phyloP scores from a whole-genome alignment of 2,329 filamentous ascomycete species.

The Cadophora luteo-olivacea region DNA sequence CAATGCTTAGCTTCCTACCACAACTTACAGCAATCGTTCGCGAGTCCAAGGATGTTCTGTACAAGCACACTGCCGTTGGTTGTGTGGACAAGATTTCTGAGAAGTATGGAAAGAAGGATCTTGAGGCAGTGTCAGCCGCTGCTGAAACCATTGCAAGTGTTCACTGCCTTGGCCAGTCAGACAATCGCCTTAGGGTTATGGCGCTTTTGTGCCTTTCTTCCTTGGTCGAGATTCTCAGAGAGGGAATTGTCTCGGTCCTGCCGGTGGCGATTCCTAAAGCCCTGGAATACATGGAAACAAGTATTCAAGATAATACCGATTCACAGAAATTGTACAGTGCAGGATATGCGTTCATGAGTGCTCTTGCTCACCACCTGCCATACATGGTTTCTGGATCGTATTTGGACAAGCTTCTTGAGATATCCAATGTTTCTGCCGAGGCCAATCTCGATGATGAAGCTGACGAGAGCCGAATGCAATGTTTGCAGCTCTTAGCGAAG shows the following conservation, averaged over 20 bases:
- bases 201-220: conserved; percentile 90
- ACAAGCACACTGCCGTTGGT: conserved; percentile 84
- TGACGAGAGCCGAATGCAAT: conserved; percentile 69
- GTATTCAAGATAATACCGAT: conserved; percentile 56
- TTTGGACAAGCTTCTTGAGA: conserved; percentile 72
- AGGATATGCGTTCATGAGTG: conserved; percentile 78
- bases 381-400: conserved; percentile 85
- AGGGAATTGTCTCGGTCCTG: conserved; percentile 83
- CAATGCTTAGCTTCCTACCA: conserved; percentile 79
- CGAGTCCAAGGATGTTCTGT: conserved; percentile 72
- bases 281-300: conserved; percentile 72
- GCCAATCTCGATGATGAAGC: conserved; percentile 66
- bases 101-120: conserved; percentile 93
- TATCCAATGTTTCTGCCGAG: conserved; percentile 75
- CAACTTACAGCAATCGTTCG: conserved; percentile 79
- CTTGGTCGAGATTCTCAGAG: conserved; percentile 84
- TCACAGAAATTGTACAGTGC: conserved; percentile 79
- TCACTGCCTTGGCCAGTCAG: conserved; percentile 76
- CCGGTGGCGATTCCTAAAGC: conserved; percentile 76
- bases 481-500: conserved; percentile 76
- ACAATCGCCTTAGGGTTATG: conserved; percentile 77
- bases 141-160: conserved; percentile 78
- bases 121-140: conserved; percentile 75
- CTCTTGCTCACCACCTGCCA: conserved; percentile 82
- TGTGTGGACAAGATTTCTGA: conserved; percentile 94